Evolutionary conservation across 768 basidiomycete genomes (phyloP).

Genomic region (Zangia roseola): DNA sequence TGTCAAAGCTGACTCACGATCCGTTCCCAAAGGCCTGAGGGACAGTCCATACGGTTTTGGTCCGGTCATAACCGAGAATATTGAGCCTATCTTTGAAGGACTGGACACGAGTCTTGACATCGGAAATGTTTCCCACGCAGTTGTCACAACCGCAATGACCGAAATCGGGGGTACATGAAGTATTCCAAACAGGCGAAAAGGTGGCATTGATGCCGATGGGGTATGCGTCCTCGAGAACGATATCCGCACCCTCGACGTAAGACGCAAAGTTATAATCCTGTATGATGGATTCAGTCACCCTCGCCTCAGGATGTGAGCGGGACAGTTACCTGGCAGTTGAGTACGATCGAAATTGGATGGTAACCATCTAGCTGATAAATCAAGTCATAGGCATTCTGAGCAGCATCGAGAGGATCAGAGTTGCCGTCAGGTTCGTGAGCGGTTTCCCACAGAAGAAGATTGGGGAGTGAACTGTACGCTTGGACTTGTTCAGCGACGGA

Average conservation of each 20-base stretch:
- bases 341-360: constrained; percentile 55
- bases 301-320: rapidly evolving
- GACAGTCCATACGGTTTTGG: constrained; percentile 72
- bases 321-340: constrained; percentile 42
- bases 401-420: constrained; percentile 53
- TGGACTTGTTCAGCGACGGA: constrained; percentile 64
- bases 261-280: constrained; percentile 61
- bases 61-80: constrained; percentile 61
- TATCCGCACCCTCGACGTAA: constrained; percentile 63
- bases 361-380: constrained; percentile 54
- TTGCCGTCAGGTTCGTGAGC: constrained; percentile 74
- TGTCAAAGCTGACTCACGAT: constrained; percentile 19
- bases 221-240: constrained; percentile 52
- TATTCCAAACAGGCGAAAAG: constrained; percentile 57
- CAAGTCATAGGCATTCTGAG: constrained; percentile 42
- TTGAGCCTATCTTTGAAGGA: constrained; percentile 58
- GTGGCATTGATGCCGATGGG: constrained; percentile 57
- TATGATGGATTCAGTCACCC: background rate
- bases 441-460: constrained; percentile 71
- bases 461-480: constrained; percentile 60
- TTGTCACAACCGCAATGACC: constrained; percentile 75
- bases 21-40: constrained; percentile 73
- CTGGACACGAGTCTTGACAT: constrained; percentile 65
- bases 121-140: constrained; percentile 64
- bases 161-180: constrained; percentile 58